Conservation (phyloP, 169 alveolate species). For the Cryptosporidium sp. region DNA sequence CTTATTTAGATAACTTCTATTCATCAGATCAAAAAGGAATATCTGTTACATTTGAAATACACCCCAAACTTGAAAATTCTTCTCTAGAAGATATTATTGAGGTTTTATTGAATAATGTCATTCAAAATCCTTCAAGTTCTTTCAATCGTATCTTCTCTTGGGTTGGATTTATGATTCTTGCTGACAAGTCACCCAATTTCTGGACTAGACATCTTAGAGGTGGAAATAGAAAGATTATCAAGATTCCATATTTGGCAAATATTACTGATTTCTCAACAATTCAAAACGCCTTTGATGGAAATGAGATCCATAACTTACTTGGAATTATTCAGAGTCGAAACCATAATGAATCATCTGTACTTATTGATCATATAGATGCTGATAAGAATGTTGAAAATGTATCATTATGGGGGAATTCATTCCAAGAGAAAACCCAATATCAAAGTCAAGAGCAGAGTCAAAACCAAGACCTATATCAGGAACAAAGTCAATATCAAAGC, state of each 20-base stretch:
- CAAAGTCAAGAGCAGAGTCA: neutral
- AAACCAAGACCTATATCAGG: neutral
- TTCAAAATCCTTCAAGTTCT: slow-evolving; percentile 71
- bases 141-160: slow-evolving; percentile 70
- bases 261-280: slow-evolving; percentile 2
- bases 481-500: neutral
- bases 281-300: neutral
- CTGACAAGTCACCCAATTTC: slow-evolving; percentile 72
- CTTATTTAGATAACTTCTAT: neutral
- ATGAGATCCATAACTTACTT: neutral
- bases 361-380: slow-evolving; percentile 15
- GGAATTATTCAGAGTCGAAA: neutral
- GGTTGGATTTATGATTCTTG: slow-evolving; percentile 73
- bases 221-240: slow-evolving; percentile 44
- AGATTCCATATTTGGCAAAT: slow-evolving; percentile 41
- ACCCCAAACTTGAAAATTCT: slow-evolving; percentile 31
- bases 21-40: slow-evolving; percentile 56
- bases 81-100: slow-evolving; percentile 65
- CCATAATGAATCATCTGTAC: neutral
- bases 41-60: slow-evolving; percentile 66
- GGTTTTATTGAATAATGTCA: slow-evolving; percentile 36
- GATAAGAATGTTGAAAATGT: slow-evolving; percentile 4
- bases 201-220: slow-evolving; percentile 77
- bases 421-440: neutral
- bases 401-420: slow-evolving; percentile 41